These are phyloP conservation scores for Alloascoidea africana DNA, from an alignment of 805 yeast species.

Conservation along the genomic window DNA sequence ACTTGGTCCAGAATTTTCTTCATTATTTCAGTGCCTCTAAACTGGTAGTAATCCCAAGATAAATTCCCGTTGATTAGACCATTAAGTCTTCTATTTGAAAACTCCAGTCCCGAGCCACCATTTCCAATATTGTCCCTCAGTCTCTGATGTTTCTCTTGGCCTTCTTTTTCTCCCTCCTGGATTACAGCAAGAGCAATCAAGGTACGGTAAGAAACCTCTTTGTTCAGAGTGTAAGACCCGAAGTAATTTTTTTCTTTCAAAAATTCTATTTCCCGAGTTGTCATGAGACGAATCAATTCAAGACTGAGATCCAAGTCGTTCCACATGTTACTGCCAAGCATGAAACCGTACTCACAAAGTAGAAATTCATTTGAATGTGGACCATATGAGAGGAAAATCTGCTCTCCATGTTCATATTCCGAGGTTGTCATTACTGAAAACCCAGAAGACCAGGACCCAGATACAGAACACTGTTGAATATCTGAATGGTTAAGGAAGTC, in stretches of 20 bases:
- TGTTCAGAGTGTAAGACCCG: constrained; percentile 59
- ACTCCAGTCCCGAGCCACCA: no score
- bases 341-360: constrained; percentile 80
- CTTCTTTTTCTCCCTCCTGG: constrained; percentile 18
- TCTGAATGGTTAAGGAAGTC: constrained; percentile 70
- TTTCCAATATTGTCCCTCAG: constrained; percentile 6
- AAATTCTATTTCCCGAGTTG: constrained; percentile 19
- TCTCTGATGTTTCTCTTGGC: constrained; percentile 6
- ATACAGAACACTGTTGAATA: constrained; percentile 6
- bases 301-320: constrained; percentile 51
- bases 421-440: constrained; percentile 33
- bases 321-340: constrained; percentile 42
- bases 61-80: constrained; percentile 29
- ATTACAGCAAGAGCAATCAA: constrained; percentile 57
- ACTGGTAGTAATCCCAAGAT: constrained; percentile 28
- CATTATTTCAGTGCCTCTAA: constrained; percentile 17
- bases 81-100: constrained; percentile 19
- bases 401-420: constrained; percentile 28
- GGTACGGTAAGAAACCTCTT: constrained; percentile 49
- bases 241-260: constrained; percentile 39
- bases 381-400: constrained; percentile 68
- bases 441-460: constrained; percentile 34
- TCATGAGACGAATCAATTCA: constrained; percentile 21
- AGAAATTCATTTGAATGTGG: constrained; percentile 77
- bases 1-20: constrained; percentile 19